Evolutionary conservation across 805 yeast genomes (phyloP).

Genomic region (Saturnispora quitensis): DNA sequence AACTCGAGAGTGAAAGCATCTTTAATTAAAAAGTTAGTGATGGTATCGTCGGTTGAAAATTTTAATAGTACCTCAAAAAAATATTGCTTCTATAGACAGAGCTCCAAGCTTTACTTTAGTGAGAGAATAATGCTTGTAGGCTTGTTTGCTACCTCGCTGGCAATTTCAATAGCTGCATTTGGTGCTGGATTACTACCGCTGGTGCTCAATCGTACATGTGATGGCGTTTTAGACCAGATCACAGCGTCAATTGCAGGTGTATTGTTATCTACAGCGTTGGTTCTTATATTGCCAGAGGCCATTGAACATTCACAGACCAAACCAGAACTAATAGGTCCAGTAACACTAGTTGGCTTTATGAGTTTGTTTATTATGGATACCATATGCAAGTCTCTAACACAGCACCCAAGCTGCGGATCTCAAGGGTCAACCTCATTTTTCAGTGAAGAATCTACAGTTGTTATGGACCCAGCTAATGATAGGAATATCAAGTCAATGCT

Average conservation of each 20-base stretch:
- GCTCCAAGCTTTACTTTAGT: not conserved
- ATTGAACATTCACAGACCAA: not conserved
- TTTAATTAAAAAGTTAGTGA: not conserved
- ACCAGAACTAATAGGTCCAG: slow-evolving; percentile 7
- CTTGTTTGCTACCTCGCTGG: slow-evolving; percentile 1
- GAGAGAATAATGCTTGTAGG: not conserved
- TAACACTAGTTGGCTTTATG: slow-evolving; percentile 11
- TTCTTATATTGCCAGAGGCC: slow-evolving; percentile 11
- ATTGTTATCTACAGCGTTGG: slow-evolving; percentile 10
- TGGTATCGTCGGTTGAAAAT: not conserved
- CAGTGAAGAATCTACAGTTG: not conserved
- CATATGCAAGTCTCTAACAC: not conserved
- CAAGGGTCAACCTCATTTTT: not conserved
- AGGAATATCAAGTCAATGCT: slow-evolving; percentile 5
- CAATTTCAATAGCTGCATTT: slow-evolving; percentile 8
- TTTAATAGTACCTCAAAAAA: not conserved
- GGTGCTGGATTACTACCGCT: slow-evolving; percentile 10
- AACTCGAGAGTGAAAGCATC: not conserved
- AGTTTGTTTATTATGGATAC: slow-evolving; percentile 7
- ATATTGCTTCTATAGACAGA: not conserved
- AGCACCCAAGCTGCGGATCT: not conserved
- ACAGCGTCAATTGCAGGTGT: slow-evolving; percentile 10
- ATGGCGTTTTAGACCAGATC: slow-evolving; percentile 1
- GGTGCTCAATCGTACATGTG: slow-evolving; percentile 1
- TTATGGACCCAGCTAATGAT: not conserved